These are phyloP conservation scores for Angophora floribunda DNA, from an alignment of 345 rosid species.

Conservation along the genomic window DNA sequence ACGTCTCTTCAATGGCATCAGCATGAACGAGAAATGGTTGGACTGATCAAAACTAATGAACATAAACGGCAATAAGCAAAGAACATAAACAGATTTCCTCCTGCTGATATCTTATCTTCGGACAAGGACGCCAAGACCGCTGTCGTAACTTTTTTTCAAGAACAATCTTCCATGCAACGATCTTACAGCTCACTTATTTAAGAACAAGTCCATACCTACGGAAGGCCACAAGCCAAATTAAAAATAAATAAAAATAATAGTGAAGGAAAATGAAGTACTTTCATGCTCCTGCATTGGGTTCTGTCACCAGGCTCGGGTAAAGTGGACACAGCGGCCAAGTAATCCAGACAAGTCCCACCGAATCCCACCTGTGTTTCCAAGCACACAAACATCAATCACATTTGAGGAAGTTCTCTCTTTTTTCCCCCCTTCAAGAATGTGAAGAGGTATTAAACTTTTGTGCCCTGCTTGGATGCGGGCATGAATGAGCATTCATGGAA, in stretches of 20 bases:
- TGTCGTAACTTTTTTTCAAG: not conserved
- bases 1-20: not conserved
- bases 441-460: not conserved
- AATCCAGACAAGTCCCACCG: slow-evolving; percentile 2
- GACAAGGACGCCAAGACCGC: not conserved
- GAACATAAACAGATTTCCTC: not conserved
- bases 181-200: not conserved
- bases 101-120: not conserved
- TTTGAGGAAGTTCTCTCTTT: not conserved
- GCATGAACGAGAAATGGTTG: not conserved
- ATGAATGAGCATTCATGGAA: not conserved
- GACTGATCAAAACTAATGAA: not conserved
- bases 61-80: not conserved
- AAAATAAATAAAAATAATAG: too few species aligned
- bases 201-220: not conserved
- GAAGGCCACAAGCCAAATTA: not conserved
- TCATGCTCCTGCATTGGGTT: not conserved
- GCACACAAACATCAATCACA: not conserved
- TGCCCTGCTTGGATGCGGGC: not conserved
- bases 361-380: slow-evolving; percentile 1
- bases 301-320: slow-evolving; percentile 2
- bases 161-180: not conserved
- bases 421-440: not conserved
- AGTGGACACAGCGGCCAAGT: not conserved
- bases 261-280: not conserved